Conservation (phyloP, 805 yeast species). For the Candida verbasci region DNA sequence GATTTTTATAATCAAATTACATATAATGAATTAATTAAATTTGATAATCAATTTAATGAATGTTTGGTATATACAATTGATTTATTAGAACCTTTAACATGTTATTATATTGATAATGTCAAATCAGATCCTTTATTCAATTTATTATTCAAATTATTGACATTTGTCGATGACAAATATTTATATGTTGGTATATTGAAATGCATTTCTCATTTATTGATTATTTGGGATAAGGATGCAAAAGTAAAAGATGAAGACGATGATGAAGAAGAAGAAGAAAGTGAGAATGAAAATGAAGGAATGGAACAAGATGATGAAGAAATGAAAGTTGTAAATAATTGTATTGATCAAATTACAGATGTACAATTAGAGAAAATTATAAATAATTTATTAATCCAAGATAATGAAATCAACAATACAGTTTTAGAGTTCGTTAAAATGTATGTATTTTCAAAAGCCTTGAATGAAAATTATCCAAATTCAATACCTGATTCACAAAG, state of each 20-base stretch:
- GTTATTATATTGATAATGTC: constrained; percentile 73
- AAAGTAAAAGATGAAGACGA: constrained; percentile 34
- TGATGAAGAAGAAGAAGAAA: constrained; percentile 12
- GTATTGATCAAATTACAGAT: constrained; percentile 35
- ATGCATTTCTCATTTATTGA: constrained; percentile 74
- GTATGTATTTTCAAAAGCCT: constrained; percentile 60
- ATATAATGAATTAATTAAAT: constrained; percentile 13
- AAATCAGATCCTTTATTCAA: constrained; percentile 66
- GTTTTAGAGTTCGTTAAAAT: constrained; percentile 81
- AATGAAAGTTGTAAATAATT: constrained; percentile 23
- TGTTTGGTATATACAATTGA: constrained; percentile 67
- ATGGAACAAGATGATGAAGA: constrained; percentile 12
- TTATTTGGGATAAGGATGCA: constrained; percentile 20
- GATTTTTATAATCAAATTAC: not conserved
- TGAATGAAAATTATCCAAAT: constrained; percentile 24
- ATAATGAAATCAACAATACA: constrained; percentile 71
- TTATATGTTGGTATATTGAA: constrained; percentile 66
- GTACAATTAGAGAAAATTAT: constrained; percentile 49
- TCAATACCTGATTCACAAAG: constrained; percentile 29
- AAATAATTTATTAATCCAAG: constrained; percentile 55
- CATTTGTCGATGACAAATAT: constrained; percentile 59
- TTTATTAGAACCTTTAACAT: constrained; percentile 76
- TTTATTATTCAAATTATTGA: constrained; percentile 48
- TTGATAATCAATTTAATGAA: constrained; percentile 46
- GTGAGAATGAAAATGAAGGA: constrained; percentile 9